Evolutionary conservation across 2,329 filamentous ascomycete species (phyloP), one percentile per base, ranked within the genome.

Genomic region (Akanthomyces dipterigenus): DNA sequence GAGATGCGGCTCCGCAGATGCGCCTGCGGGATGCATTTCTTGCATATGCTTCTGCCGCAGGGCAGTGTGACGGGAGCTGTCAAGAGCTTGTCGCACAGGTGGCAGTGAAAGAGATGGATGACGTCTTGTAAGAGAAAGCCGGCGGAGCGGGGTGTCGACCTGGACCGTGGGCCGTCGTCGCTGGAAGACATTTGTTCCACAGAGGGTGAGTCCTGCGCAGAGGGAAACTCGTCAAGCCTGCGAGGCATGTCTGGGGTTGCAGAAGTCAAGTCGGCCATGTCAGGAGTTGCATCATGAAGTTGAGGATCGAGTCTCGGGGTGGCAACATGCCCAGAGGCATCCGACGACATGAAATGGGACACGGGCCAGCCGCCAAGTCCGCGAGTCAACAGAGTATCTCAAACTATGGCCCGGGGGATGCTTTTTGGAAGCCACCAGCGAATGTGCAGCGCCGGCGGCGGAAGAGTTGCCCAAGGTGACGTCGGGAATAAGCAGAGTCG

Each of bases 11-110:
- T 77, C 49, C 91, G 83, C 18, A 80, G 72, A 67, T 88, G 83
- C 2, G 86, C 75, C 51, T 83, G 75, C 1, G 92, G 92, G 1
- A 96, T 75, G 73, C 93, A 97, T 55, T 73, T 72, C 68, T 82
- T 86, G 75, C 93, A 97, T 12, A 96, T 74, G 12, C 87, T 88
- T 69, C 88, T 85, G 31, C 92, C 91, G 71, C 93, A 97, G 5
- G 92, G 91, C 5, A 96, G 77, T 0, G 89, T 89, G 61, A 91
- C 80, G 5, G 92, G 90, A 9, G 84, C 79, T 50, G 76, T 79
- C 34, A 95, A 77, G 1, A 88, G 87, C 48, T 77, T 78, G 3
- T 87, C 90, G 72, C 93, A 96, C 64, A 82, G 77, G 12, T 82
- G 82, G 71, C 93, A 97, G 75, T 96, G 91, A 58, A 95, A 81